These are phyloP conservation scores for Macrocybe gigantea DNA, from an alignment of 768 basidiomycete species.

Conservation along the genomic window DNA sequence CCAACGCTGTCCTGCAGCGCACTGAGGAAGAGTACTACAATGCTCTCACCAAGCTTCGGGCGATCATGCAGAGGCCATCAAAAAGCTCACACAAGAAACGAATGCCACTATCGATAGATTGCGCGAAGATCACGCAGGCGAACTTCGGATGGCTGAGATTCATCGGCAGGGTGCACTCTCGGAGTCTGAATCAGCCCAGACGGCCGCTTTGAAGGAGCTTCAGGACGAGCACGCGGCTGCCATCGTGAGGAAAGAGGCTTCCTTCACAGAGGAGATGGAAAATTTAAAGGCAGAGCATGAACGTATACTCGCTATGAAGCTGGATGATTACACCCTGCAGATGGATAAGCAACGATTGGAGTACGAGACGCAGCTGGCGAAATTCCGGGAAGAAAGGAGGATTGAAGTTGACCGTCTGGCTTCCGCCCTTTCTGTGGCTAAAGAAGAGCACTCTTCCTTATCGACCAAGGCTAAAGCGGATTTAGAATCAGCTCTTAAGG, in stretches of 20 bases:
- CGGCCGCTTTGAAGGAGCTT: slow-evolving; percentile 53
- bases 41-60: slow-evolving; percentile 69
- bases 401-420: slow-evolving; percentile 45
- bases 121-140: slow-evolving; percentile 70
- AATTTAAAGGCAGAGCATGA: slow-evolving; percentile 60
- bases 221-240: slow-evolving; percentile 70
- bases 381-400: slow-evolving; percentile 48
- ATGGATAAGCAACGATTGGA: slow-evolving; percentile 58
- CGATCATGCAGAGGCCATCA: slow-evolving; percentile 64
- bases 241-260: slow-evolving; percentile 58
- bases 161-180: slow-evolving; percentile 68
- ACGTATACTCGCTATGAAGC: slow-evolving; percentile 44
- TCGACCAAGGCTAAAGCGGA: slow-evolving; percentile 34
- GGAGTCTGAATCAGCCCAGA: slow-evolving; percentile 67
- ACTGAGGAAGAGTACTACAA: slow-evolving; percentile 84
- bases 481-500: slow-evolving; percentile 39
- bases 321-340: slow-evolving; percentile 54
- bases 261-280: slow-evolving; percentile 61
- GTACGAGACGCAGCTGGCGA: slow-evolving; percentile 46
- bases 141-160: slow-evolving; percentile 70
- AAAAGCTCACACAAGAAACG: slow-evolving; percentile 53
- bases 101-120: slow-evolving; percentile 62
- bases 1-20: slow-evolving; percentile 49
- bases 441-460: slow-evolving; percentile 35
- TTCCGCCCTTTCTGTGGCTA: slow-evolving; percentile 34